phyloP scores from a whole-genome alignment of 2,329 filamentous ascomycete species.

The Eutypa lata region DNA sequence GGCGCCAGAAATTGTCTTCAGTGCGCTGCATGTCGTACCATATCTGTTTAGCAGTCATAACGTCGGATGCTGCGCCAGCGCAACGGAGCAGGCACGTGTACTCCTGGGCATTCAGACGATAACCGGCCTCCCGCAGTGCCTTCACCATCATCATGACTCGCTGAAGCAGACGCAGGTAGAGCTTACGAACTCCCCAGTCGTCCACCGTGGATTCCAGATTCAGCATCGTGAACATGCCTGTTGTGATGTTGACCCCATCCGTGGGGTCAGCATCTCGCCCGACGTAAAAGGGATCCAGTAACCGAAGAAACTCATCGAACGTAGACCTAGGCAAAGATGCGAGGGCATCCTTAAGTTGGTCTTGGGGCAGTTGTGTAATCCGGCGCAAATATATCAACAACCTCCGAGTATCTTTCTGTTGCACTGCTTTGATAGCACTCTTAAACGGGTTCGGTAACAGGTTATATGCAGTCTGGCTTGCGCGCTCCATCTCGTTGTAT shows the following conservation, averaged over 20 bases:
- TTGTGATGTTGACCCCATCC: constrained; percentile 35
- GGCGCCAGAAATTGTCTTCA: constrained; percentile 17
- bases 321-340: constrained; percentile 46
- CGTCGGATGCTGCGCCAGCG: constrained; percentile 43
- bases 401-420: constrained; percentile 15
- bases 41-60: constrained; percentile 29
- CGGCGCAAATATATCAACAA: constrained; percentile 15
- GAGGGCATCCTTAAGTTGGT: constrained; percentile 28
- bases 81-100: constrained; percentile 43
- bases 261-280: constrained; percentile 47
- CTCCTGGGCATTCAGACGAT: constrained; percentile 35
- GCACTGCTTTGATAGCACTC: constrained; percentile 17
- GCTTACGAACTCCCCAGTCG: constrained; percentile 40
- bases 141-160: constrained; percentile 32
- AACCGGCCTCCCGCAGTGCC: constrained; percentile 26
- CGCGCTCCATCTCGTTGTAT: no score
- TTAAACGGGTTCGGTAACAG: no score
- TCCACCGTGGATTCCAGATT: constrained; percentile 36
- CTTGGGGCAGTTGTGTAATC: constrained; percentile 18
- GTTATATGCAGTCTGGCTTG: no score
- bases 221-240: constrained; percentile 38
- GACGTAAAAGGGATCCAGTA: constrained; percentile 56
- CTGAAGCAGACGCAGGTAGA: constrained; percentile 36
- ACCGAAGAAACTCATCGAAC: constrained; percentile 62
- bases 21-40: constrained; percentile 30